phyloP scores from a whole-genome alignment of 2,329 filamentous ascomycete species.

The Fusarium anthophilum region DNA sequence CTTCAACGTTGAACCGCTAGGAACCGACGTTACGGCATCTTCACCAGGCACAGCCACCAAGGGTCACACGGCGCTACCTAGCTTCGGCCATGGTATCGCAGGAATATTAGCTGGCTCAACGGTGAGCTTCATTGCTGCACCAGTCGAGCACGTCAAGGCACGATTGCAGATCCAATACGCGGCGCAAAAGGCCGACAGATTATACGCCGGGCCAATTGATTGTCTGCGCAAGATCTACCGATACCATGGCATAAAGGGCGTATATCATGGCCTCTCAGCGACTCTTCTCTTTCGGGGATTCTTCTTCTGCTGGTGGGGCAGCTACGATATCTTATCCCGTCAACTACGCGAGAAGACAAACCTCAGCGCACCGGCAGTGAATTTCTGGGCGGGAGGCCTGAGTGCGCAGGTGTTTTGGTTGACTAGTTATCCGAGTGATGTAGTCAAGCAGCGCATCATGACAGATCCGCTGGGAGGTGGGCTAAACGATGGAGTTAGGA shows the following conservation, averaged over 20 bases:
- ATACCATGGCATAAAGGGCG: conserved; percentile 78
- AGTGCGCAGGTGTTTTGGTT: conserved; percentile 96
- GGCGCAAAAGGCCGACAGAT: conserved; percentile 76
- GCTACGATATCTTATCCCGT: conserved; percentile 85
- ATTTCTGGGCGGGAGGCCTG: conserved; percentile 96
- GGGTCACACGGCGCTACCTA: conserved; percentile 65
- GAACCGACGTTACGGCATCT: conserved; percentile 21
- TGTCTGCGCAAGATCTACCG: conserved; percentile 75
- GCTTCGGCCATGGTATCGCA: conserved; percentile 85
- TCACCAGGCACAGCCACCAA: conserved; percentile 13
- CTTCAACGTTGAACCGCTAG: conserved; percentile 63
- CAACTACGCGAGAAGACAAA: conserved; percentile 72
- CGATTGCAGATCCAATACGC: conserved; percentile 94
- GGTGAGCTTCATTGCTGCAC: conserved; percentile 91
- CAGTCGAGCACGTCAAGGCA: conserved; percentile 95
- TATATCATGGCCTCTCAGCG: conserved; percentile 87
- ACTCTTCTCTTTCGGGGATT: conserved; percentile 90
- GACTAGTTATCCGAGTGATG: conserved; percentile 88
- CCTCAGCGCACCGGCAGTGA: conserved; percentile 81
- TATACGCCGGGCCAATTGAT: conserved; percentile 90
- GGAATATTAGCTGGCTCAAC: conserved; percentile 89
- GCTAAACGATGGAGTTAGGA: conserved; percentile 72
- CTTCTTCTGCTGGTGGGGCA: conserved; percentile 99
- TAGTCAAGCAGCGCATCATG: conserved; percentile 97
- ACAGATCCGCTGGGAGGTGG: conserved; percentile 84